A percentile compares a stretch with the other conserved stretches of the same genome.
Evolutionary conservation across 306 rosid species (phyloP).

Genomic region (Benincasa hispida): DNA sequence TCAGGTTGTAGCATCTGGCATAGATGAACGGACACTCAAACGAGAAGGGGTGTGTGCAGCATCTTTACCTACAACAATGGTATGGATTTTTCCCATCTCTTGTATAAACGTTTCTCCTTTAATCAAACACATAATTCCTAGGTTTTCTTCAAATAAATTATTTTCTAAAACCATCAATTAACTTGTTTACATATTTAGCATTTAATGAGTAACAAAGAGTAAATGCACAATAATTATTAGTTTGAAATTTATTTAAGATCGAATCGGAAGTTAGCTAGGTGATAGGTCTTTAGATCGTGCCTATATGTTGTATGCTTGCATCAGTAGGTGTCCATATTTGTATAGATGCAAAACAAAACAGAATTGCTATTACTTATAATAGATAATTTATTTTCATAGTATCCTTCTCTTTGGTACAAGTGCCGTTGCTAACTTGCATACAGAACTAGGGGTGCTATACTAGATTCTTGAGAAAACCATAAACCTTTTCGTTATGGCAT

Average conservation of each 20-base stretch:
- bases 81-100: conserved; percentile 9
- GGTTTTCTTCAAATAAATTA: neutral
- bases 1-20: conserved; percentile 93
- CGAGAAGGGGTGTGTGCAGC: conserved; percentile 99
- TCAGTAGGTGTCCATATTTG: neutral
- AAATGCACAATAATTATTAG: neutral
- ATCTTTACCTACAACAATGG: conserved; percentile 97
- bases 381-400: neutral
- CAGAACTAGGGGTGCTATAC: neutral
- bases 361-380: neutral
- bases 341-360: neutral
- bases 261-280: neutral
- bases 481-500: neutral
- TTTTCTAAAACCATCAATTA: neutral
- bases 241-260: neutral
- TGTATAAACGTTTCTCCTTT: neutral
- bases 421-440: neutral
- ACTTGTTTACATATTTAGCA: neutral
- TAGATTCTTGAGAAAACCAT: neutral
- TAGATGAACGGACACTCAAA: conserved; percentile 94
- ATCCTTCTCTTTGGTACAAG: neutral
- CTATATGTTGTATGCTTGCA: neutral
- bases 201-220: neutral
- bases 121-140: conserved; percentile 1
- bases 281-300: neutral